Percentiles rank a stretch among this genome's conserved stretches.
Evolutionary conservation across 2,329 filamentous ascomycete genomes (phyloP).

Genomic region (Colletotrichum kahawae): DNA sequence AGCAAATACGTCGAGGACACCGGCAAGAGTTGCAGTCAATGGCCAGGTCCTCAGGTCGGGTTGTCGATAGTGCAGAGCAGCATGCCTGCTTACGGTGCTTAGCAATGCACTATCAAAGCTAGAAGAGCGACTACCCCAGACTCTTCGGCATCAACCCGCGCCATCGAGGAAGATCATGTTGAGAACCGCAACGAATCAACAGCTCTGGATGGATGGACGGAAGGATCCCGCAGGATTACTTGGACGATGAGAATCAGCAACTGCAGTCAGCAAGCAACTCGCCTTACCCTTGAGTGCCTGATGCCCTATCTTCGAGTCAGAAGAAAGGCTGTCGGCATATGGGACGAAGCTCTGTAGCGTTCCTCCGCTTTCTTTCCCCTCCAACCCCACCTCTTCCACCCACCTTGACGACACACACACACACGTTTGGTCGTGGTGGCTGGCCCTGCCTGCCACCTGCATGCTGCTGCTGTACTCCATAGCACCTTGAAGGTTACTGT

Average conservation of each 20-base stretch:
- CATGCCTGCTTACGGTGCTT: background rate
- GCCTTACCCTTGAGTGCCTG: background rate
- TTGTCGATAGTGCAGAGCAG: background rate
- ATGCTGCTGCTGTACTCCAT: background rate
- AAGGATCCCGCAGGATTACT: background rate
- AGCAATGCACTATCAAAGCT: background rate
- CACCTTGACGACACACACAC: background rate
- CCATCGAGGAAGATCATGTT: background rate
- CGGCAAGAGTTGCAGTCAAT: background rate
- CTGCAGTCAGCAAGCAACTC: background rate
- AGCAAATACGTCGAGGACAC: background rate
- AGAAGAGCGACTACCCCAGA: background rate
- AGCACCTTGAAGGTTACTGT: constrained; percentile 6
- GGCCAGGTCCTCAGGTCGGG: background rate
- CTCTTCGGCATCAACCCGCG: background rate
- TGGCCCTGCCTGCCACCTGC: background rate
- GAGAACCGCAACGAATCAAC: background rate
- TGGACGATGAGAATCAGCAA: background rate
- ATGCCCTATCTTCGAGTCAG: constrained; percentile 3
- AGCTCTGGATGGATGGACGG: background rate
- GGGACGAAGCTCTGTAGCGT: background rate
- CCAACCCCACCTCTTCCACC: background rate
- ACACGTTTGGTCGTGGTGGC: background rate
- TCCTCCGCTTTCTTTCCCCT: background rate
- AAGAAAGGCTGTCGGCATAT: background rate